Conservation (phyloP, 2,329 filamentous ascomycete genomes). For the Monilinia polystroma region DNA sequence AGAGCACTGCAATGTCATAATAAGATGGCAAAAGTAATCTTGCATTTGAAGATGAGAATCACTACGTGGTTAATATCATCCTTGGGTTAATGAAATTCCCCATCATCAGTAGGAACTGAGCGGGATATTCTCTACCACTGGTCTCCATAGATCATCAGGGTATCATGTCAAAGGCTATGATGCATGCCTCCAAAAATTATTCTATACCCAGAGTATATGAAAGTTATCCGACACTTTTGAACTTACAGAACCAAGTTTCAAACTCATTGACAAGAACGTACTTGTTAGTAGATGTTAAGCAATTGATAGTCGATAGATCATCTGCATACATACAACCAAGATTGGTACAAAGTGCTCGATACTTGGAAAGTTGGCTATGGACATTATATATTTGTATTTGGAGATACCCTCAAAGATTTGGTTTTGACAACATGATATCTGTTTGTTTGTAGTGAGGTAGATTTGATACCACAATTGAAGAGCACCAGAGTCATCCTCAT, state of each 20-base stretch:
- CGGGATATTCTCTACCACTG: neutral
- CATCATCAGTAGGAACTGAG: neutral
- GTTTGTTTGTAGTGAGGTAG: neutral
- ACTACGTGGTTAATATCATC: neutral
- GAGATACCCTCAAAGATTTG: constrained; percentile 7
- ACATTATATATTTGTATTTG: neutral
- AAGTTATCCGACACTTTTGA: neutral
- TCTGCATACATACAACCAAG: too few relatives aligned
- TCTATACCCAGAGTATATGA: neutral
- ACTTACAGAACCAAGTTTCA: too few relatives aligned
- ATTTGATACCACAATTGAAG: neutral
- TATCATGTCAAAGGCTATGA: neutral
- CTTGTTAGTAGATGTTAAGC: neutral
- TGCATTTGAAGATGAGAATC: neutral
- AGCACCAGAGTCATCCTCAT: too few relatives aligned
- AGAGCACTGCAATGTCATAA: neutral
- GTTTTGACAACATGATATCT: neutral
- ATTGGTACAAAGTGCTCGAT: neutral
- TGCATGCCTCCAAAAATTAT: too few relatives aligned
- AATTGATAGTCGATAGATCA: too few relatives aligned
- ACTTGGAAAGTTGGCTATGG: neutral
- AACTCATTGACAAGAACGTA: neutral
- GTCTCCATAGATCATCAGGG: neutral
- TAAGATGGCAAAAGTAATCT: neutral
- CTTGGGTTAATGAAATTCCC: neutral